A percentile compares a stretch with the other conserved stretches of the same genome.
phyloP scores from a whole-genome alignment of 495 filamentous ascomycete species.

The Penicillium bialowiezense region DNA sequence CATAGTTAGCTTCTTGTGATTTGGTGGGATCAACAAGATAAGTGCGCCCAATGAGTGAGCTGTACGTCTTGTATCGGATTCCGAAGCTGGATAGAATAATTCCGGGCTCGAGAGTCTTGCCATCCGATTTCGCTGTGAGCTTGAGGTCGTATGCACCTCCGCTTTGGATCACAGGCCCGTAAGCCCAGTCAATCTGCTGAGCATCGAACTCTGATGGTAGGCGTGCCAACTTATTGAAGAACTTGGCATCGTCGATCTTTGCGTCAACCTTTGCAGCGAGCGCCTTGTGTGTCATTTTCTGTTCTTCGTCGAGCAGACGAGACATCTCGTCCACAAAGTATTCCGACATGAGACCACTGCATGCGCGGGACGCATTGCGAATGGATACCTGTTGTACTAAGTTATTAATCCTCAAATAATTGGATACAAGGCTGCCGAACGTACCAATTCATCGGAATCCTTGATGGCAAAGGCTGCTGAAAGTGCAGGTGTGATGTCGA shows the following conservation, averaged over 20 bases:
- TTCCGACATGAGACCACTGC: constrained; percentile 84
- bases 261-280: constrained; percentile 79
- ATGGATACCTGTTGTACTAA: constrained; percentile 64
- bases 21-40: constrained; percentile 97
- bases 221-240: constrained; percentile 81
- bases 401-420: constrained; percentile 5
- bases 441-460: constrained; percentile 85
- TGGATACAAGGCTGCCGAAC: constrained; percentile 12
- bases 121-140: constrained; percentile 68
- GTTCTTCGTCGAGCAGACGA: constrained; percentile 86
- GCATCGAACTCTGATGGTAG: constrained; percentile 84
- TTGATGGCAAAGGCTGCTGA: constrained; percentile 90
- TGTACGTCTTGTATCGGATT: constrained; percentile 91
- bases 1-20: constrained; percentile 89
- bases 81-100: constrained; percentile 91
- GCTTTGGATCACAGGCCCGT: constrained; percentile 90
- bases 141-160: constrained; percentile 92
- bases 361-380: constrained; percentile 87
- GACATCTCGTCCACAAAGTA: constrained; percentile 99
- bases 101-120: constrained; percentile 83
- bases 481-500: constrained; percentile 79
- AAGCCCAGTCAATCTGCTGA: constrained; percentile 89
- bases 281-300: constrained; percentile 87
- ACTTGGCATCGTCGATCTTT: constrained; percentile 90
- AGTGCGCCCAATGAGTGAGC: constrained; percentile 83